Base-by-base conservation (phyloP, 208 protist species). In the Trypanosomatidae sp. region DNA sequence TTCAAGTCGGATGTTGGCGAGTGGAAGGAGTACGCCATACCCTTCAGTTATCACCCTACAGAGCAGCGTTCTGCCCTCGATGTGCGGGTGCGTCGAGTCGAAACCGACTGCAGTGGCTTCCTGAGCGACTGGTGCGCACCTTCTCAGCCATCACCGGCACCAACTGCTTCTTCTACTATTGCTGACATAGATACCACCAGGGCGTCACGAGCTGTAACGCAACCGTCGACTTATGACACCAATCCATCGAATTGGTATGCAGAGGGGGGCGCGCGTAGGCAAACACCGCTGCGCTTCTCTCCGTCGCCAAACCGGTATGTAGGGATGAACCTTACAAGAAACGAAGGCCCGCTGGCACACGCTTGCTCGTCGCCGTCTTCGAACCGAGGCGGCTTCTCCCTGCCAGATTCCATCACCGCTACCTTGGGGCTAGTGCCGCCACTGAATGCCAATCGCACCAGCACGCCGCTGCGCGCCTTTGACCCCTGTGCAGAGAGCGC, bases 11-110 rank as follows among this genome's bases (percentile, higher is more conserved):
- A 73, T 12, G 43, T 52, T 44, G 84, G 70, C 0, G 69, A 74
- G 69, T 74, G 73, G 78, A 94, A 92, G 76, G 91, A 90, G 65
- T 97, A 95, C 77, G 75, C 88, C 10, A 92, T 97, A 46, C 93
- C 93, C 1, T 97, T 97, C 60, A 84, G 86, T 52, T 95, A 97
- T 73, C 84, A 90, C 69, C 91, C 93, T 10, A 93, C 90, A 7
- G 73, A 87, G 25, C 91, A 95, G 67, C 50, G 59, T n/a, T 72
- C 80, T 39, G 83, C 81, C 0, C 79, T 97, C 19, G 88, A 94
- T 28, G 73, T 97, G 36, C 80, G 84, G 9, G 87, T 97, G 47
- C 73, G 74, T 8, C 78, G 71, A 8, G n/a, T 71, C 0, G 67
- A 62, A 15, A 59, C 36, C 15, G 49, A 50, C 49, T 36, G 52